Conservation (phyloP, 495 filamentous ascomycete species). For the Penicillium chermesinum region DNA sequence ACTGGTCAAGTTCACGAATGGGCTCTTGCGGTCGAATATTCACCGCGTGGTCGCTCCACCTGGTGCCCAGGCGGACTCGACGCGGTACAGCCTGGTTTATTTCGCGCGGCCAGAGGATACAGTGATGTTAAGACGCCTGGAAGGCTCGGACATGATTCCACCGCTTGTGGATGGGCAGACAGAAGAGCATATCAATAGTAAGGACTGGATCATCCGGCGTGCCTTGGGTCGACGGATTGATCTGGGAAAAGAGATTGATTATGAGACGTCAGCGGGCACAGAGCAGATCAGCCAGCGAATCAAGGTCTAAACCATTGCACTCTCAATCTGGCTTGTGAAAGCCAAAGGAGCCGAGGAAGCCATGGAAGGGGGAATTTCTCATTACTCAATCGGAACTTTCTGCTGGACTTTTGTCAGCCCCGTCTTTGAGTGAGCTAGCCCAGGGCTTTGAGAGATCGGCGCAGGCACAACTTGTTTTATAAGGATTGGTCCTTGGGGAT, state of each 20-base stretch:
- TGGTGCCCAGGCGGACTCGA: conserved; percentile 44
- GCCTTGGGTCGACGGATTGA: conserved; percentile 34
- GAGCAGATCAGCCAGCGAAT: conserved; percentile 38
- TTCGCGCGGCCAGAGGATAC: conserved; percentile 57
- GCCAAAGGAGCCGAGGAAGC: too few relatives aligned
- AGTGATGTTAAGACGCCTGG: conserved; percentile 44
- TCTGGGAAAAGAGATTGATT: conserved; percentile 28
- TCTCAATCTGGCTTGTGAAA: too few relatives aligned
- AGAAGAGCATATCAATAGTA: conserved; percentile 38
- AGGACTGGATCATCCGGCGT: conserved; percentile 47
- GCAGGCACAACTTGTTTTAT: too few relatives aligned
- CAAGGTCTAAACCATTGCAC: not conserved
- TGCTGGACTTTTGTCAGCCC: too few relatives aligned
- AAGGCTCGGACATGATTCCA: conserved; percentile 29
- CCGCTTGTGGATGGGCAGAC: conserved; percentile 30
- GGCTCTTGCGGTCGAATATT: conserved; percentile 55
- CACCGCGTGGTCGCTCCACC: conserved; percentile 58
- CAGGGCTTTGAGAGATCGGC: too few relatives aligned
- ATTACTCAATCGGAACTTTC: too few relatives aligned
- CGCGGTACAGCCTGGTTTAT: conserved; percentile 57
- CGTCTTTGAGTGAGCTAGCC: too few relatives aligned
- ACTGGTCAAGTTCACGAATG: conserved; percentile 58
- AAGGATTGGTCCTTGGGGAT: too few relatives aligned
- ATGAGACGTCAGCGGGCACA: conserved; percentile 35
- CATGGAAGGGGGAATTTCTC: too few relatives aligned